Base-by-base conservation (phyloP, 257 asterid species). In the Cruciata laevipes region DNA sequence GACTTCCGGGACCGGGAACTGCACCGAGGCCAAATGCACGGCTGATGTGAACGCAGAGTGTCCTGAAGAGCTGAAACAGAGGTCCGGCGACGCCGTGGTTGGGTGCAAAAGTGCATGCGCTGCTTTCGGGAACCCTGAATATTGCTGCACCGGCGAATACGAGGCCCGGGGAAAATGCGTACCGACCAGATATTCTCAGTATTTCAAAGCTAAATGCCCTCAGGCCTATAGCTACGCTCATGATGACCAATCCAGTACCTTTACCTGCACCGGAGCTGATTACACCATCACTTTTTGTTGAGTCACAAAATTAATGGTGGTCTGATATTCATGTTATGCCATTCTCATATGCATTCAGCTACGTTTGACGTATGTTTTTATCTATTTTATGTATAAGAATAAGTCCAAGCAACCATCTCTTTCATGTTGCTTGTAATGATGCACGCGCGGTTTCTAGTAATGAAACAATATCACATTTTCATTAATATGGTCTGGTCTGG, bases 81-180 rank as follows among this genome's bases (percentile, higher is more conserved):
- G 4, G 21, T 12, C 63, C 65, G 23, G 47, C 3, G 85, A 87
- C 1, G 66, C 18, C 7, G 73, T 69, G 0, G 79, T 83, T 64
- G 95, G 83, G 3, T 89, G 95, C 65, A 83, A 85, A 60, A 87
- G 89, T 38, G 81, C 95, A 13, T 85, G 93, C 4, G 12, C 79
- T 65, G 93, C 89, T 33, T 83, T 87, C 40, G 33, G 51, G 0
- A 67, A 68, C 71, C 83, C 83, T 11, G 75, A 81, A 77, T 85
- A 83, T 49, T 89, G 95, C 63, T 87, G 96, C 65, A 38, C 83
- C 0, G 93, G 82, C 7, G 77, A 4, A 38, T 84, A 66, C 81
- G 83, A 76, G 72, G 69, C 38, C 33, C 95, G 93, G 2, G 33
- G 42, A 7, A 63, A 57, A 24, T 89, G 95, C 78, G 79, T 80